Evolutionary conservation across 2,329 filamentous ascomycete species (phyloP), one percentile per base, ranked within the genome.

Genomic region (Fusarium sp.): DNA sequence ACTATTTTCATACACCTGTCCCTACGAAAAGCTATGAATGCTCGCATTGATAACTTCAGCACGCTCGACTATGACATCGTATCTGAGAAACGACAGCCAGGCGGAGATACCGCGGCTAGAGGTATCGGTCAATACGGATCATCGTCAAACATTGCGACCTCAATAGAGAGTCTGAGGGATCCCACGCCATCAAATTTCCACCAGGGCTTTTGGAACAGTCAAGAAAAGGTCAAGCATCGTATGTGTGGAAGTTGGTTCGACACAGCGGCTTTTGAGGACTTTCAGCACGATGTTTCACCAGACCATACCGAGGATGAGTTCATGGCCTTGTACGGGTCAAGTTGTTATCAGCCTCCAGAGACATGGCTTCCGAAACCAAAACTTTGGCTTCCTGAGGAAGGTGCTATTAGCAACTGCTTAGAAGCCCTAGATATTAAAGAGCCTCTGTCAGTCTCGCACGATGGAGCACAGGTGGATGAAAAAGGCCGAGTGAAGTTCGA

Each of bases 1-100:
- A 48, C 28, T 17, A 0, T 30, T 6, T 48, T 48, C 20, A 17
- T 6, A 0, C 45, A 48, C 14, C 45, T n/a, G 10, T 48, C 20
- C 45, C 26, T 48, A n/a, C 26, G 26, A 8, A 48, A n/a, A 30
- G 26, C 26, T 17, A n/a, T 30, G 20, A 17, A n/a, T 30, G 0
- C 7, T 17, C 26, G 26, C 3, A 48, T 48, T 30, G 26, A 30
- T n/a, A 17, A 0, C 7, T 48, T 48, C 10, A 48, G 45, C 45
- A 48, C 10, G 5, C 10, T 48, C 5, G 2, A n/a, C 13, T 0
- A 30, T n/a, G 10, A 30, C 20, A 0, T 0, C 5, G 10, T 0
- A 17, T n/a, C 26, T n/a, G 0, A 17, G 10, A 11, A 1, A 0
- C 4, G 3, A 12, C 26, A 17, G 3, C 10, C 2, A 1, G 4